A percentile compares a stretch with the other conserved stretches of the same genome.
Conservation (phyloP, 805 yeast genomes). For the Schwanniomyces vanrijiae region DNA sequence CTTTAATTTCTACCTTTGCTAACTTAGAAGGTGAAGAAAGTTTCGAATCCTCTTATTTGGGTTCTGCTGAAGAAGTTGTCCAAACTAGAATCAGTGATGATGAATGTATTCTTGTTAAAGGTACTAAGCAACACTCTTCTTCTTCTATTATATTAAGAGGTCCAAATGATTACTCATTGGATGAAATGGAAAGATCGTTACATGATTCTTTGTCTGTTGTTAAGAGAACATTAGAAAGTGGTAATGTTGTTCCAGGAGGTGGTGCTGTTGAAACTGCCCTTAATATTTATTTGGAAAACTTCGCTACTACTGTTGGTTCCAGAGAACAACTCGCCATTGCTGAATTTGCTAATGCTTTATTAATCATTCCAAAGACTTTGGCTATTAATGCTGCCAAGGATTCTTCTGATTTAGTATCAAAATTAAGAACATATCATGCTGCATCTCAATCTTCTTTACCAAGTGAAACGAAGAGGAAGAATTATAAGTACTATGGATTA, state of each 20-base stretch:
- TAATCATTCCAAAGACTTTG: slow-evolving; percentile 92
- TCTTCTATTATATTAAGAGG: slow-evolving; percentile 93
- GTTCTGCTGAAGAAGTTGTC: slow-evolving; percentile 85
- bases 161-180: slow-evolving; percentile 90
- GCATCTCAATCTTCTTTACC: slow-evolving; percentile 85
- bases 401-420: slow-evolving; percentile 90
- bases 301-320: slow-evolving; percentile 96
- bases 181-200: slow-evolving; percentile 97
- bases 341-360: slow-evolving; percentile 88
- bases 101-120: slow-evolving; percentile 90
- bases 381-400: slow-evolving; percentile 98
- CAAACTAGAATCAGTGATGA: slow-evolving; percentile 94
- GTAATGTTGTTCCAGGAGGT: slow-evolving; percentile 96
- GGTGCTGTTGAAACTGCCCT: slow-evolving; percentile 98
- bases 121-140: slow-evolving; percentile 88
- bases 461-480: slow-evolving; percentile 80
- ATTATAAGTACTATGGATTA: slow-evolving; percentile 88
- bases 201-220: slow-evolving; percentile 95
- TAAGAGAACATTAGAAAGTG: slow-evolving; percentile 93
- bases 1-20: slow-evolving; percentile 80
- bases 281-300: slow-evolving; percentile 91
- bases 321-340: slow-evolving; percentile 98
- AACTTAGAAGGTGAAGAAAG: slow-evolving; percentile 96
- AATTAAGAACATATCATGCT: slow-evolving; percentile 93
- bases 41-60: slow-evolving; percentile 80